Evolutionary conservation across 2,329 filamentous ascomycete species (phyloP).

Genomic region (Pseudogymnoascus sp.): DNA sequence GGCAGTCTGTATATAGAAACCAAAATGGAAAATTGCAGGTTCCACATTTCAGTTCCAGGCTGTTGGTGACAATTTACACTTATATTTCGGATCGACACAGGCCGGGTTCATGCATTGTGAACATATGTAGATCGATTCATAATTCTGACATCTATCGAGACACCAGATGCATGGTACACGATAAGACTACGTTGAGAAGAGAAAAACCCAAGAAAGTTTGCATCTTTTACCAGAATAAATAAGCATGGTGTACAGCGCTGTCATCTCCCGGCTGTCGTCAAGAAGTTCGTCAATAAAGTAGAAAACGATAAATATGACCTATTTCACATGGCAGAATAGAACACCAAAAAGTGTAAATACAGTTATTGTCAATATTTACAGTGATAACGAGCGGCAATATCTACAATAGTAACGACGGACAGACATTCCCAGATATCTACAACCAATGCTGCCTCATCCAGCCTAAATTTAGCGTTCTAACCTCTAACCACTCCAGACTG

Average conservation of each 20-base stretch:
- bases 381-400: not conserved
- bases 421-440: not conserved
- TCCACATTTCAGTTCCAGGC: not conserved
- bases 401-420: not conserved
- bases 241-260: not conserved
- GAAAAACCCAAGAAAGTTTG: not conserved
- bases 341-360: not conserved
- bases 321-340: not conserved
- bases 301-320: not conserved
- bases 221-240: not conserved
- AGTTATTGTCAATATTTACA: not conserved
- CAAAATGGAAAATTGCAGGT: not conserved
- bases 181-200: not conserved
- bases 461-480: not conserved
- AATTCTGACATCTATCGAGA: not conserved
- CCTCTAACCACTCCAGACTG: slow-evolving; percentile 25
- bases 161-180: not conserved
- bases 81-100: not conserved
- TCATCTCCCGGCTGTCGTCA: not conserved
- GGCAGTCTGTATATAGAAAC: slow-evolving; percentile 4
- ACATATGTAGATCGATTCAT: not conserved
- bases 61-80: not conserved
- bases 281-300: not conserved
- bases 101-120: not conserved
- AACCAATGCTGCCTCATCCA: not conserved